phyloP scores from a whole-genome alignment of 225 moss, liverwort and hornwort species.

The Polytrichum commune region DNA sequence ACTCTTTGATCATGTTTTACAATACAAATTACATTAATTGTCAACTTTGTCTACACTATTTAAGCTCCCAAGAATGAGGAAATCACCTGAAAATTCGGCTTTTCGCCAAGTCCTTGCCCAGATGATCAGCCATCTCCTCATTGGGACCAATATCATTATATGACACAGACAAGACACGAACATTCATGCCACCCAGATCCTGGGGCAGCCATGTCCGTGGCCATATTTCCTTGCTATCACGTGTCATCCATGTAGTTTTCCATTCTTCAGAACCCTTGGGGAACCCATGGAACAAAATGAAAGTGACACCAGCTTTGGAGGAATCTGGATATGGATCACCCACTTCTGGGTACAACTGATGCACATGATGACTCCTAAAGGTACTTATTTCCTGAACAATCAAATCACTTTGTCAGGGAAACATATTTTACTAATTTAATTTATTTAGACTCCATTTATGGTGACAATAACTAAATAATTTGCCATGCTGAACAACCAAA shows the following conservation, averaged over 20 bases:
- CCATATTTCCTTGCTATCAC: neutral
- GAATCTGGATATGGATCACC: neutral
- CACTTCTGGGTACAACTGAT: conserved; percentile 16
- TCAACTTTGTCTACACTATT: no score
- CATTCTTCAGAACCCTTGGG: conserved; percentile 10
- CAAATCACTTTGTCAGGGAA: no score
- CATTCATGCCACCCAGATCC: conserved; percentile 18
- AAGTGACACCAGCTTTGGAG: neutral
- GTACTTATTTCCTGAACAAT: neutral
- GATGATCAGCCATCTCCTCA: no score
- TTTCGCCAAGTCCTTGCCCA: no score
- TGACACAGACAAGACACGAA: conserved; percentile 26
- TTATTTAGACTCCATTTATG: no score
- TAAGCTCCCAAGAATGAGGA: no score
- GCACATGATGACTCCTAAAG: conserved; percentile 1
- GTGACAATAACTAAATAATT: no score
- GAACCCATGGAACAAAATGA: conserved; percentile 30
- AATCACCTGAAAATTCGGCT: no score
- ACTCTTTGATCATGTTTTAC: no score
- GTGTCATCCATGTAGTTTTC: conserved; percentile 13
- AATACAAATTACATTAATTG: no score
- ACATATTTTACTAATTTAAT: no score
- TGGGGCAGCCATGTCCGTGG: conserved; percentile 20
- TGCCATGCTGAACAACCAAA: no score
- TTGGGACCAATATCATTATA: conserved; percentile 6